Conservation (phyloP, 352 stramenopile genomes). For the Lagenidium giganteum region DNA sequence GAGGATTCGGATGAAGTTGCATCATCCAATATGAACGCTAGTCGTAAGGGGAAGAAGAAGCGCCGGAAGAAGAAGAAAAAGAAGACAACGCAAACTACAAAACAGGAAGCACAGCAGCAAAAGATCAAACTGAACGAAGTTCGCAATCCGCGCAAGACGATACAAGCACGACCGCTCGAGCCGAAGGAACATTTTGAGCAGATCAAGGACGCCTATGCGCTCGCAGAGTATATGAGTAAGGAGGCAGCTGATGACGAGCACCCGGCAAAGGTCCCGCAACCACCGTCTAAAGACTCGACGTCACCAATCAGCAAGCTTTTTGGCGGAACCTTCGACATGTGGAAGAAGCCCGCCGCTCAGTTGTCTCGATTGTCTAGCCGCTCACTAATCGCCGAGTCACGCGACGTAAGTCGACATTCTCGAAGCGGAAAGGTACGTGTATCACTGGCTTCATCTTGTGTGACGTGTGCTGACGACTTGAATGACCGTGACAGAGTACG, state of each 20-base stretch:
- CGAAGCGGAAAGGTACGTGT: too few relatives aligned
- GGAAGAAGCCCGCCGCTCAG: conserved; percentile 2
- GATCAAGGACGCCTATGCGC: conserved; percentile 41
- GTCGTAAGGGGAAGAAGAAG: conserved; percentile 31
- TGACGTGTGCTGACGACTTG: too few relatives aligned
- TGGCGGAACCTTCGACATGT: conserved; percentile 10
- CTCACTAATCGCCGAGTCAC: conserved; percentile 8
- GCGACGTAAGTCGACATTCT: conserved; percentile 9
- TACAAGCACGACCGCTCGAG: conserved; percentile 11
- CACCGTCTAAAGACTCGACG: not conserved
- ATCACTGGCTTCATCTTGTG: too few relatives aligned
- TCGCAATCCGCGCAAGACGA: conserved; percentile 15
- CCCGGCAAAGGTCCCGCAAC: conserved; percentile 1
- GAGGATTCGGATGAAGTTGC: conserved; percentile 21
- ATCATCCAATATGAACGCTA: not conserved
- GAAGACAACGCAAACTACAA: conserved; percentile 16
- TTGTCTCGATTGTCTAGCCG: conserved; percentile 2
- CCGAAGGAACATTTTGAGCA: conserved; percentile 39
- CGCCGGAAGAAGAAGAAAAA: conserved; percentile 36
- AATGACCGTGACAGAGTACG: too few relatives aligned
- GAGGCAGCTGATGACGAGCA: conserved; percentile 19
- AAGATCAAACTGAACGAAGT: conserved; percentile 32
- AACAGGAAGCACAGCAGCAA: not conserved
- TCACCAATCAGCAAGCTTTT: conserved; percentile 10
- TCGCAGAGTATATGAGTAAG: conserved; percentile 29